Base-by-base conservation (phyloP, 2,329 filamentous ascomycete species). In the Beauveria scarabaeidicola region DNA sequence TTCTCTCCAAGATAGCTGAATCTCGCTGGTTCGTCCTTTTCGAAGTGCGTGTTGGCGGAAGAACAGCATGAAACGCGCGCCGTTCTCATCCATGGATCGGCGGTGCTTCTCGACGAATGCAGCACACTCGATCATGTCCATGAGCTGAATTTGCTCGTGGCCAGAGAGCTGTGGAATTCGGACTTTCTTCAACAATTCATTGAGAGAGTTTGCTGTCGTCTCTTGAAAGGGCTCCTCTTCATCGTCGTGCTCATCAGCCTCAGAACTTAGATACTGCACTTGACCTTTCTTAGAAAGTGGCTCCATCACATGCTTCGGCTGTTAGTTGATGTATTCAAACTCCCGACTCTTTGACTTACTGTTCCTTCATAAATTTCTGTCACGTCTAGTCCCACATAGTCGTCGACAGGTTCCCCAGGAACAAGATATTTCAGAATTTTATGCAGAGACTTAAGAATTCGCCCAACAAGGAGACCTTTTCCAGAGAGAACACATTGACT, bases 51-150 rank as follows among this genome's bases (percentile, higher is more conserved):
- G 86, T 67, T 95, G 89, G 21, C 90, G 82, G 74, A 93, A 94
- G 73, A 94, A 94, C 13, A 96, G 78, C 74, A 96, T 84, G 72
- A 92, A 97, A 47, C 91, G 85, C 9, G 89, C 88, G 3, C 89
- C 92, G 67, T 96, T 96, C 66, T 90, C 89, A 68, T 97, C 92
- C 75, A 97, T 88, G 3, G 91, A 96, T 6, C 90, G 84, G 19
- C 91, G 84, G 68, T 97, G 90, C 67, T 88, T 89, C 70, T 96
- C 91, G 1, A 96, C 90, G 43, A 89, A 83, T 4, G 89, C 88
- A 48, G 88, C 84, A 63, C 91, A 96, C 72, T 96, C 90, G 40
- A 94, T 81, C 52, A 92, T 92, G 67, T 94, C 88, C 17, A 88
- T 87, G 2, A 96, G 77, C 65, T 90, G 88, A 59, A 95, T 93